Percentiles rank a stretch among this genome's conserved stretches.
phyloP scores from a whole-genome alignment of 495 filamentous ascomycete genomes.

The Hypoxylon cercidicola region DNA sequence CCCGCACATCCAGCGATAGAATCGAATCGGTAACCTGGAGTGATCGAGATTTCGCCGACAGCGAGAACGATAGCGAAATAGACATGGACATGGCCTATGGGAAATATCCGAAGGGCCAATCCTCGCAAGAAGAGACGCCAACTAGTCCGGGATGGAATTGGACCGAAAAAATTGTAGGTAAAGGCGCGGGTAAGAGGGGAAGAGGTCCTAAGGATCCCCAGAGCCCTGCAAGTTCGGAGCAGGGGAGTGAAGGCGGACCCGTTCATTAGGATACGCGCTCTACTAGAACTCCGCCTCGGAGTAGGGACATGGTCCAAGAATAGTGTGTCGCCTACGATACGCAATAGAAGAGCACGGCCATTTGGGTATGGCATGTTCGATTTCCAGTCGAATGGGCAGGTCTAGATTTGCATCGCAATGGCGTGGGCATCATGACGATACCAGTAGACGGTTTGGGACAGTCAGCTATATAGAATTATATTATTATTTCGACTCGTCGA shows the following conservation, averaged over 20 bases:
- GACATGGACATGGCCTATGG: slow-evolving; percentile 44
- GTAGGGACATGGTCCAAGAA: background rate
- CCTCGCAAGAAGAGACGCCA: slow-evolving; percentile 12
- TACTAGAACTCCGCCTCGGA: too few relatives aligned
- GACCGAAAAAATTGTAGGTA: slow-evolving; percentile 67
- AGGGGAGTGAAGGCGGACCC: background rate
- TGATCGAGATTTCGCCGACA: slow-evolving; percentile 63
- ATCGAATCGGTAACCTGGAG: slow-evolving; percentile 62
- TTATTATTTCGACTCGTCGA: background rate
- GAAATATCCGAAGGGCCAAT: slow-evolving; percentile 16
- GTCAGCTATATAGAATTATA: slow-evolving; percentile 8
- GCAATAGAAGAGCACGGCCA: slow-evolving; percentile 17
- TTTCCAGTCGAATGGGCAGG: slow-evolving; percentile 22
- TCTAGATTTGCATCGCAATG: slow-evolving; percentile 2
- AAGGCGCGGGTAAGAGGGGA: slow-evolving; percentile 46
- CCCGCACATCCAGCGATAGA: slow-evolving; percentile 46
- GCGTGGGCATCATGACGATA: slow-evolving; percentile 5
- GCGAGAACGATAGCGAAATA: slow-evolving; percentile 60
- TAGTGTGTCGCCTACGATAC: background rate
- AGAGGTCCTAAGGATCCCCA: slow-evolving; percentile 21
- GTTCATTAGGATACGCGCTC: background rate
- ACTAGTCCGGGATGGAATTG: slow-evolving; percentile 60
- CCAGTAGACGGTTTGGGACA: slow-evolving; percentile 4
- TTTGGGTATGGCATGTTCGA: slow-evolving; percentile 21
- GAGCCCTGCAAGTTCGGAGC: slow-evolving; percentile 9